phyloP scores from a whole-genome alignment of 495 filamentous ascomycete genomes.

The Cercophora sp. region DNA sequence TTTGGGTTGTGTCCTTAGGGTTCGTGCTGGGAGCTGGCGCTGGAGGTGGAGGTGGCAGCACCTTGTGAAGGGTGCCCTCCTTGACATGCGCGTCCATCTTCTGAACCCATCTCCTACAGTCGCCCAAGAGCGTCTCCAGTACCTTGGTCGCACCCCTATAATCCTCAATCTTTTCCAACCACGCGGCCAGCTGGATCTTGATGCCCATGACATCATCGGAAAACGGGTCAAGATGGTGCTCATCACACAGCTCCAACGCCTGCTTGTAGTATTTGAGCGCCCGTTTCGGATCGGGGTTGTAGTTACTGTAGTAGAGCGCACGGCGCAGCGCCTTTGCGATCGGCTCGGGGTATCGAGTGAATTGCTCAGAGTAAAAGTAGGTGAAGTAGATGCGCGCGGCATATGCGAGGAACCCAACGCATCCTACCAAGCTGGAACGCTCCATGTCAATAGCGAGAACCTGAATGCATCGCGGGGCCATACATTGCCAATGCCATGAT shows the following conservation, averaged over 20 bases:
- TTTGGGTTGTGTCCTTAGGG: slow-evolving; percentile 24
- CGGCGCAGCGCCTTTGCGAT: slow-evolving; percentile 78
- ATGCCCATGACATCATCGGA: slow-evolving; percentile 87
- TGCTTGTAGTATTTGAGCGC: slow-evolving; percentile 78
- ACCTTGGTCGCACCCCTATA: slow-evolving; percentile 65
- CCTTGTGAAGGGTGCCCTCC: slow-evolving; percentile 42
- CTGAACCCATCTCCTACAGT: slow-evolving; percentile 60
- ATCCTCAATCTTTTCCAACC: slow-evolving; percentile 71
- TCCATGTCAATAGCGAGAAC: neutral
- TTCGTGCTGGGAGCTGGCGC: slow-evolving; percentile 14
- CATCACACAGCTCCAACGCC: slow-evolving; percentile 65
- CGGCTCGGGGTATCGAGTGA: slow-evolving; percentile 68
- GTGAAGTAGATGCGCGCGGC: slow-evolving; percentile 60
- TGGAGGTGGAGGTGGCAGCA: slow-evolving; percentile 6
- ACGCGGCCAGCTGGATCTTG: slow-evolving; percentile 71
- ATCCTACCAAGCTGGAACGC: slow-evolving; percentile 32
- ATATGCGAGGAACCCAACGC: slow-evolving; percentile 54
- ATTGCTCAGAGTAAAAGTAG: slow-evolving; percentile 56
- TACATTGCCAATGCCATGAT: slow-evolving; percentile 29
- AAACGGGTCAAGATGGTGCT: slow-evolving; percentile 77
- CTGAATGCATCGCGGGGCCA: neutral
- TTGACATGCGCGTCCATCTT: slow-evolving; percentile 50
- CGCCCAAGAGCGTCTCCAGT: slow-evolving; percentile 60
- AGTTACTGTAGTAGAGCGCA: slow-evolving; percentile 82
- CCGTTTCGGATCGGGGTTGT: slow-evolving; percentile 60